Evolutionary conservation across 225 moss, liverwort and hornwort species (phyloP).

Genomic region (Antitrichia curtipendula): DNA sequence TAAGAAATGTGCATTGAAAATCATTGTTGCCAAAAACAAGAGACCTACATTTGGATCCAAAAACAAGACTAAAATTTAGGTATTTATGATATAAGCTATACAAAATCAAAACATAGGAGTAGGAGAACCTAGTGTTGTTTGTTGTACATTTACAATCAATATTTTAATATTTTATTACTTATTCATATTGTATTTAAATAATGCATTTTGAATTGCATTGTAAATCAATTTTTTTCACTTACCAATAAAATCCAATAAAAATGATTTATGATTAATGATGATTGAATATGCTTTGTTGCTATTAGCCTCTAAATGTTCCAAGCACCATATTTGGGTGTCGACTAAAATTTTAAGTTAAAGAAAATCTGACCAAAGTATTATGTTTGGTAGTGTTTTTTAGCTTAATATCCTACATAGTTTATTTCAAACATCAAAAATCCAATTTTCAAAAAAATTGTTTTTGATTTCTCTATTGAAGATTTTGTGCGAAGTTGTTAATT

Average conservation of each 20-base stretch:
- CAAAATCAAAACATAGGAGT: too few species aligned
- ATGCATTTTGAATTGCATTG: too few species aligned
- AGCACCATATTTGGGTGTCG: background rate
- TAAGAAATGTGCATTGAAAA: background rate
- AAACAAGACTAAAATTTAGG: too few species aligned
- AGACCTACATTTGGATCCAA: too few species aligned
- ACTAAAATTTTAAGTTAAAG: background rate
- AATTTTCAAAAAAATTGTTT: background rate
- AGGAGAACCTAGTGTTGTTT: too few species aligned
- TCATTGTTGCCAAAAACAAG: too few species aligned
- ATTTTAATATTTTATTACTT: too few species aligned
- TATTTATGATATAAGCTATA: too few species aligned
- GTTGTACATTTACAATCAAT: too few species aligned
- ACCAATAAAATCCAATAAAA: background rate
- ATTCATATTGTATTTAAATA: too few species aligned
- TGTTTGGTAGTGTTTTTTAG: too few species aligned
- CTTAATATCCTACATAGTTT: background rate
- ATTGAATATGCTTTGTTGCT: background rate
- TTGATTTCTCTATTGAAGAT: background rate
- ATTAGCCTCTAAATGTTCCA: background rate
- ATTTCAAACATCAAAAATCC: background rate
- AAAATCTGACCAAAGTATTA: background rate
- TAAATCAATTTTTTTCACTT: background rate
- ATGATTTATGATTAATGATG: background rate
- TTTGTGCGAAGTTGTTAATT: too few species aligned